Evolutionary conservation across 805 yeast genomes (phyloP).

Genomic region (Candida cerambycidarum): DNA sequence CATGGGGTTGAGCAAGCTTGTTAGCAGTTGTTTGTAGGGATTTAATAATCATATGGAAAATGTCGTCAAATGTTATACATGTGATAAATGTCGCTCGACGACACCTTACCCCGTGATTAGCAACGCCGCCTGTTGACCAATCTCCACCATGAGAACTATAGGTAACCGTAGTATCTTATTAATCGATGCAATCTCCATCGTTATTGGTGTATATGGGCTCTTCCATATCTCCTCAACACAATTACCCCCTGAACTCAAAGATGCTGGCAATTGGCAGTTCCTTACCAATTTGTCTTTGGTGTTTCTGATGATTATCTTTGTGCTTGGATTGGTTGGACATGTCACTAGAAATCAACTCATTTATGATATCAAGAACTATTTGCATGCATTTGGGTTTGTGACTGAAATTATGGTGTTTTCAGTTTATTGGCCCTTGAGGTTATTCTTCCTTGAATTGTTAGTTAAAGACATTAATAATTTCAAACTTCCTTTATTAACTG

Average conservation of each 20-base stretch:
- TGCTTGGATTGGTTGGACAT: constrained; percentile 40
- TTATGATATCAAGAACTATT: constrained; percentile 35
- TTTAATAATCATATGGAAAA: too few species aligned
- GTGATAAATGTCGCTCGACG: too few species aligned
- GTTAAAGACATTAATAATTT: constrained; percentile 31
- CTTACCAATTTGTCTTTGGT: constrained; percentile 64
- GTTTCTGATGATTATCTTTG: constrained; percentile 44
- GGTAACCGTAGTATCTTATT: constrained; percentile 30
- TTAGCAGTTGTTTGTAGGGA: too few species aligned
- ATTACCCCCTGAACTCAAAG: constrained; percentile 49
- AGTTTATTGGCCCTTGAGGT: constrained; percentile 68
- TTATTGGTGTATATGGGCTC: constrained; percentile 31
- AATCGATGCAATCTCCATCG: constrained; percentile 25
- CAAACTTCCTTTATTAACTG: constrained; percentile 50
- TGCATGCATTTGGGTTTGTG: constrained; percentile 56
- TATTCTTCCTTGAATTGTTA: constrained; percentile 52
- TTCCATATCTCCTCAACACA: constrained; percentile 17
- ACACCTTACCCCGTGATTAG: too few species aligned
- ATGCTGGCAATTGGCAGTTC: constrained; percentile 72
- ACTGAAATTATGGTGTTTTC: constrained; percentile 60
- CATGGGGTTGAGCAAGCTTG: too few species aligned
- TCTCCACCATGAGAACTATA: constrained; percentile 17
- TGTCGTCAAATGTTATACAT: too few species aligned
- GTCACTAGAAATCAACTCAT: constrained; percentile 21
- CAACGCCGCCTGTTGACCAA: too few species aligned